Base-by-base conservation (phyloP, 352 stramenopile species). In the Phytopythium sindhum region DNA sequence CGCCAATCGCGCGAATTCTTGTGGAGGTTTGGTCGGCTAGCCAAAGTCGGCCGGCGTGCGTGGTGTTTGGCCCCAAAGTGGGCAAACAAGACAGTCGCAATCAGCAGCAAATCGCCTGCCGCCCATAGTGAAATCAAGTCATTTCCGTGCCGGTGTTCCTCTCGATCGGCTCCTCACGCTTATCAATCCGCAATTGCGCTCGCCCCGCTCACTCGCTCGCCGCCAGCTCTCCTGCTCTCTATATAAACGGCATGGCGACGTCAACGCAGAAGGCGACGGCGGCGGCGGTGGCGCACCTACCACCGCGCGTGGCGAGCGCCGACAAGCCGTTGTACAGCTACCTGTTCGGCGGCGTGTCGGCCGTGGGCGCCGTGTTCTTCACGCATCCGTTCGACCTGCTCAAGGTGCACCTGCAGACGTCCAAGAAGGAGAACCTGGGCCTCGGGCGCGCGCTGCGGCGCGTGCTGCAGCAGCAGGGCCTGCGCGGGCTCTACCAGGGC, bases 371-470 rank as follows among this genome's bases (percentile, higher is more conserved):
- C 57, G 85, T 91, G 55, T 92, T 91, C 76, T 94, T 94, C 73
- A 94, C 85, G 57, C 85, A 94, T 63, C 83, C 83, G 64, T 92
- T 94, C 59, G 85, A 94, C 64, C 61, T 94, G 59, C 73, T 94
- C 54, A 94, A 94, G 51, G 84, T 94, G 26, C 85, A 91, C 39
- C 61, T 92, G 54, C 85, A 94, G 69, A 94, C 85, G 56, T 88
- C 81, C 54, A 87, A 84, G 67, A 86, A 88, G 42, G 74, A 90
- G 52, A 81, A 91, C 52, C 61, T 89, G n/a, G 68, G 75, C 1
- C 73, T 94, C 39, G 53, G 75, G 29, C 70, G 75, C 7, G 70
- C 83, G 12, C 68, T 91, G 17, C 74, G 69, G 0, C 77, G 74
- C 54, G 87, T 94, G 48, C 65, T 91, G 19, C 68, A 76, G 57